Evolutionary conservation across 495 filamentous ascomycete species (phyloP), one percentile per base, ranked within the genome.

Genomic region (Emericellopsis terricola): DNA sequence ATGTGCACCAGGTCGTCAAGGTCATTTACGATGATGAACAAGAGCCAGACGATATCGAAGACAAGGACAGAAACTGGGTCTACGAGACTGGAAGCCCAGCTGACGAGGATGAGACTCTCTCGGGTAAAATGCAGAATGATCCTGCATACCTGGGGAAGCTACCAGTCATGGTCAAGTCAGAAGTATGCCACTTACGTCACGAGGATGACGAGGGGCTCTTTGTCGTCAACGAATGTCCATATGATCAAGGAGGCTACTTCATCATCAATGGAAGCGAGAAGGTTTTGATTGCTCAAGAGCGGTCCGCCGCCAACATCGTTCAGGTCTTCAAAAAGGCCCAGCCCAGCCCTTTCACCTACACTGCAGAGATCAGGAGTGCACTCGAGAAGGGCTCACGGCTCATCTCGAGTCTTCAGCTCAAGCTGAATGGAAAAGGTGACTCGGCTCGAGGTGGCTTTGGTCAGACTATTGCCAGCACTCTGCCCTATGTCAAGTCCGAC

Each of bases 211-310:
- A 81, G 34, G 71, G 76, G 13, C 65, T 96, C 1, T 93, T 87
- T 47, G 62, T 73, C 8, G 74, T 81, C 55, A 87, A 87, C 48
- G 89, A 99, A 55, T 99, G 89, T 37, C 89, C 91, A 0, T 96
- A 92, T 52, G 89, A 99, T 48, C 87, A 89, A 42, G 89, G 89
- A 31, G 89, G 89, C 37, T 99, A 99, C 44, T 99, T 99, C 53
- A 78, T 99, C 40, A 96, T 99, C 59, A 99, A 96, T 57, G 89
- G 89, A n/a, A 89, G 81, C 51, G 89, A 99, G 52, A 99, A 99
- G 67, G 89, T 99, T 15, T 54, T 99, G 39, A 96, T 99, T 40
- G 91, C 91, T 1, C 89, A 99, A 53, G 89, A 99, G 53, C 76
- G 89, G 17, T 92, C 82, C 44, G 91, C 91, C 13, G 91, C 86